phyloP scores from a whole-genome alignment of 2,329 filamentous ascomycete species.

The Aspergillus hiratsukae region DNA sequence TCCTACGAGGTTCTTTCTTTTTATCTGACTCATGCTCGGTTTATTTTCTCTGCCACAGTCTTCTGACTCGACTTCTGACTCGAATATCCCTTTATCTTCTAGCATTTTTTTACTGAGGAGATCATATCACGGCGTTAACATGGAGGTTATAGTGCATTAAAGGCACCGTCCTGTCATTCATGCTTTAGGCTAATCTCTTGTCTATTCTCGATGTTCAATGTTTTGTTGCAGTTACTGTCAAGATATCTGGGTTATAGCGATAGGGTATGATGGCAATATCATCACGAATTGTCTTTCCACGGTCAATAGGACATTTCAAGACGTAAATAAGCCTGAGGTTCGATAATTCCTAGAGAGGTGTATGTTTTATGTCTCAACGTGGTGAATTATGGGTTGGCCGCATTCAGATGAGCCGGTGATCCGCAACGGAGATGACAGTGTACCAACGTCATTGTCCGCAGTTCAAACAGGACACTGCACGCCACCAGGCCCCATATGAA shows the following conservation, averaged over 20 bases:
- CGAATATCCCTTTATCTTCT: background rate
- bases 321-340: background rate
- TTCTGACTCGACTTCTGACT: background rate
- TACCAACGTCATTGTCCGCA: constrained; percentile 1
- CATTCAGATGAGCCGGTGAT: background rate
- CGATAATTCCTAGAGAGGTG: too few relatives aligned
- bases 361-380: too few relatives aligned
- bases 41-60: background rate
- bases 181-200: background rate
- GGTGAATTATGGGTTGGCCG: background rate
- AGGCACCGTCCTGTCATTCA: background rate
- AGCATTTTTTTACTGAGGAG: background rate
- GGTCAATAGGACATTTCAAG: background rate
- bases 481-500: background rate
- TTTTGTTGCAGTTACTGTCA: background rate
- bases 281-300: background rate
- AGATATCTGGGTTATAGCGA: background rate
- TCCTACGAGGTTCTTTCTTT: background rate
- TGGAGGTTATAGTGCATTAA: background rate
- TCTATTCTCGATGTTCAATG: background rate
- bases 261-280: background rate
- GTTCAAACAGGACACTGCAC: background rate
- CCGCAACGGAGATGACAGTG: background rate
- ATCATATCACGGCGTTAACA: background rate
- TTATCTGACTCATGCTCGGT: background rate